Base-by-base conservation (phyloP, 805 yeast species). In the Ogataea pilisensis region DNA sequence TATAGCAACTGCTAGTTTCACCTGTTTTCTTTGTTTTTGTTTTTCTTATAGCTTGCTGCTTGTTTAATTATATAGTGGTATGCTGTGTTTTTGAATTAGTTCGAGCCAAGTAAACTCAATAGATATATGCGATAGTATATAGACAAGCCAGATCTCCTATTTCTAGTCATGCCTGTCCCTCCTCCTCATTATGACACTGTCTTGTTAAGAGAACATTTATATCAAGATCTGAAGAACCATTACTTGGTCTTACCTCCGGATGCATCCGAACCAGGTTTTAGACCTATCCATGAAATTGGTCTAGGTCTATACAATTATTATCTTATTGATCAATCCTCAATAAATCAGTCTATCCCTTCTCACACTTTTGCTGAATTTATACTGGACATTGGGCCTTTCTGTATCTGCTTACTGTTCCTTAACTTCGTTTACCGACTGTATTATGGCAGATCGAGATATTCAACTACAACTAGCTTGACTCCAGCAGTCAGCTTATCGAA, bases 111-210 rank as follows among this genome's bases (percentile, higher is more conserved):
- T n/a, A n/a, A n/a, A n/a, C n/a, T n/a, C n/a, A n/a, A n/a, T n/a
- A n/a, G n/a, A n/a, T n/a, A n/a, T n/a, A n/a, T n/a, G n/a, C n/a
- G n/a, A n/a, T n/a, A n/a, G n/a, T n/a, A n/a, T n/a, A n/a, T n/a
- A n/a, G n/a, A n/a, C n/a, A n/a, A n/a, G n/a, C n/a, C n/a, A n/a
- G n/a, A n/a, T n/a, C n/a, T n/a, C n/a, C n/a, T n/a, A n/a, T n/a
- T n/a, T n/a, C n/a, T n/a, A n/a, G n/a, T n/a, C n/a, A n/a, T 61
- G 66, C 51, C 58, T 11, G 51, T 62, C 13, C 67, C 68, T 13
- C 51, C 56, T 5, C 58, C 66, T 7, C 50, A 56, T 16, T 51
- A 56, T 45, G 67, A 64, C 39, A 41, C 61, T 0, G 58, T 63
- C 5, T 51, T 64, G 12, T 36, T 64, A 16, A 52, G 66, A 38